A percentile compares a stretch with the other conserved stretches of the same genome.
phyloP scores from a whole-genome alignment of 176 grass and related monocot genomes.

The Microstegium vimineum region DNA sequence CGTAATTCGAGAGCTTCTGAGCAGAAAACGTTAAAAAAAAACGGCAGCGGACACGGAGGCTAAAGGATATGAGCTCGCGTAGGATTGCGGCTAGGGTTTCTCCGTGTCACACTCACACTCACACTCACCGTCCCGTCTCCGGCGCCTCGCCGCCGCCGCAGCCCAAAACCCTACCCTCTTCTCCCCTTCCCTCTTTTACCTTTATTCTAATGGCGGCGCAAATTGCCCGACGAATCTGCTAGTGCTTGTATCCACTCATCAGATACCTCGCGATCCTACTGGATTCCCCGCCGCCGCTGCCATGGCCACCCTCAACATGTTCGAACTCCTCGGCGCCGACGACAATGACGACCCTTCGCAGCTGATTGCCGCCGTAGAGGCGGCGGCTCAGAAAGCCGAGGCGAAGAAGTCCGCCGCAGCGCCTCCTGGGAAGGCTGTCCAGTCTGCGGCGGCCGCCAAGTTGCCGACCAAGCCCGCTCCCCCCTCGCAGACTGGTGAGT shows the following conservation, averaged over 20 bases:
- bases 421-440: slow-evolving; percentile 28
- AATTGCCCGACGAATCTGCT: slow-evolving; percentile 24
- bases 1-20: not conserved
- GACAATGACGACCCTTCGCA: slow-evolving; percentile 83
- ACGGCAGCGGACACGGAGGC: slow-evolving; percentile 21
- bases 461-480: slow-evolving; percentile 65
- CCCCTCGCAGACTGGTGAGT: slow-evolving; percentile 68
- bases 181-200: not conserved
- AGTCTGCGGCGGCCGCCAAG: slow-evolving; percentile 41
- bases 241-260: not conserved
- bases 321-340: slow-evolving; percentile 62
- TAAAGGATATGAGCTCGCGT: slow-evolving; percentile 38
- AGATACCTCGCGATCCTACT: not conserved
- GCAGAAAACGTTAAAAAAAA: not conserved
- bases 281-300: not conserved
- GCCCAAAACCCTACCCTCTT: slow-evolving; percentile 30
- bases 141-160: slow-evolving; percentile 26
- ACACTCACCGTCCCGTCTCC: not conserved
- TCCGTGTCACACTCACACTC: not conserved
- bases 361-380: slow-evolving; percentile 38
- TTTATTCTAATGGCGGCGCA: slow-evolving; percentile 34
- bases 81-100: slow-evolving; percentile 83
- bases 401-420: slow-evolving; percentile 33
- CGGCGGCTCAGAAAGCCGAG: slow-evolving; percentile 48
- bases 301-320: slow-evolving; percentile 66